A percentile compares a stretch with the other conserved stretches of the same genome.
phyloP scores from a whole-genome alignment of 176 grass and related monocot species.

The Luzula sylvatica region DNA sequence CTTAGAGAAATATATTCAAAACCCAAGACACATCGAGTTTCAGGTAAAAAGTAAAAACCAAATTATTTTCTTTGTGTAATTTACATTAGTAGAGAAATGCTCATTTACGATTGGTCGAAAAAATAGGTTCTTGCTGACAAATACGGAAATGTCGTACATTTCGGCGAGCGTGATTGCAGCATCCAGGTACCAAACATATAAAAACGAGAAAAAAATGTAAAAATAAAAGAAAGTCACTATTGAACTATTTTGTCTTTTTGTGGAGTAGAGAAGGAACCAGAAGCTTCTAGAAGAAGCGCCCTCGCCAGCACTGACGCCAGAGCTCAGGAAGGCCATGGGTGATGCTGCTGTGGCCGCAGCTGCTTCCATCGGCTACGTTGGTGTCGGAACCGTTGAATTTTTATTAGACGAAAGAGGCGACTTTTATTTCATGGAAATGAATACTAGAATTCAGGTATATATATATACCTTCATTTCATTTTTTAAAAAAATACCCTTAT shows the following conservation, averaged over 20 bases:
- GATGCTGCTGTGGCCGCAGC: conserved; percentile 43
- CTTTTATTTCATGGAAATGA: conserved; percentile 58
- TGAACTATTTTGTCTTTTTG: not conserved
- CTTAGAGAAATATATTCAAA: conserved; percentile 46
- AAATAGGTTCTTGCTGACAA: conserved; percentile 41
- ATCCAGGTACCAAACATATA: conserved; percentile 28
- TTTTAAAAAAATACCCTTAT: not conserved
- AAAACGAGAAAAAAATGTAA: too few relatives aligned
- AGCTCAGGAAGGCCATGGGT: conserved; percentile 43
- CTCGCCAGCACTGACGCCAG: conserved; percentile 36
- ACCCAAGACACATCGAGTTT: conserved; percentile 51
- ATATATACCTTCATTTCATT: conserved; percentile 1
- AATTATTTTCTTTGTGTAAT: conserved; percentile 10
- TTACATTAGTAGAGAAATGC: not conserved
- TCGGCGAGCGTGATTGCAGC: conserved; percentile 48
- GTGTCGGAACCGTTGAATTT: conserved; percentile 53
- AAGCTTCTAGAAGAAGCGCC: conserved; percentile 53
- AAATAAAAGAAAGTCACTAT: too few relatives aligned
- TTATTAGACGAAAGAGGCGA: conserved; percentile 40
- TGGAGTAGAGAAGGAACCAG: conserved; percentile 41
- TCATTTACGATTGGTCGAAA: not conserved
- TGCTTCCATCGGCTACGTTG: conserved; percentile 35
- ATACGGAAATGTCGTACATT: conserved; percentile 43
- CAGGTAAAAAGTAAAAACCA: conserved; percentile 16
- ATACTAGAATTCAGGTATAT: conserved; percentile 44